Base-by-base conservation (phyloP, 805 yeast species). In the Metschnikowia matae region DNA sequence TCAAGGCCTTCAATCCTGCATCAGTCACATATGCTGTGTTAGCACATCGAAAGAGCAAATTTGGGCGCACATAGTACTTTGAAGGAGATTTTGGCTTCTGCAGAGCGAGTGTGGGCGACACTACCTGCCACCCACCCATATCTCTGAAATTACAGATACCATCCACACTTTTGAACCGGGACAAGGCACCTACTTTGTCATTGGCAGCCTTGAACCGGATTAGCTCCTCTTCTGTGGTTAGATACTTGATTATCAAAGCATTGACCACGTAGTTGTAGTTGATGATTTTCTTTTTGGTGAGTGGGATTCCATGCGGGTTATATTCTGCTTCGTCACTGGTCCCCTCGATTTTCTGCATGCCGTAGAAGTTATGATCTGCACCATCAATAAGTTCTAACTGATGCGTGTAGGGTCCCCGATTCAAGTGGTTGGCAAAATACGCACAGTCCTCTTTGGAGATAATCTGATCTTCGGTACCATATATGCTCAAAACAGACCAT, bases 291-390 rank as follows among this genome's bases (percentile, higher is more conserved):
- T 66, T 68, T n/a, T 69, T 64, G 45, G 62, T 77, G 35, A 78
- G 45, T 0, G 88, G 87, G 18, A 71, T 55, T 18, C 62, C 49
- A 15, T 62, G 54, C 15, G 80, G 73, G 61, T 74, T 69, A 54
- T 54, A 58, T 1, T 65, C 69, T 50, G 57, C 70, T 40, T 48
- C 65, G 33, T 68, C 72, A 14, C 50, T 59, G 11, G 62, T 75
- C 18, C 67, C 69, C 15, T 66, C 58, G 42, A 77, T 70, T 8
- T 58, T 68, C 2, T 65, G 60, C 0, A 61, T 54, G 0, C 94
- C 92, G 61, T 78, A 86, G 61, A 78, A 90, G 59, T 87, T 88
- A 66, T 91, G 98, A 62, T 89, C 91, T 0, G 96, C 96, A 41
- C 72, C 73, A 1, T 80, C 79, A 10, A 91, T 69, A 6, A 88